These are phyloP conservation scores for Cryptococcus maquisensis DNA, from an alignment of 1,284 basidiomycete genomes.

Conservation along the genomic window DNA sequence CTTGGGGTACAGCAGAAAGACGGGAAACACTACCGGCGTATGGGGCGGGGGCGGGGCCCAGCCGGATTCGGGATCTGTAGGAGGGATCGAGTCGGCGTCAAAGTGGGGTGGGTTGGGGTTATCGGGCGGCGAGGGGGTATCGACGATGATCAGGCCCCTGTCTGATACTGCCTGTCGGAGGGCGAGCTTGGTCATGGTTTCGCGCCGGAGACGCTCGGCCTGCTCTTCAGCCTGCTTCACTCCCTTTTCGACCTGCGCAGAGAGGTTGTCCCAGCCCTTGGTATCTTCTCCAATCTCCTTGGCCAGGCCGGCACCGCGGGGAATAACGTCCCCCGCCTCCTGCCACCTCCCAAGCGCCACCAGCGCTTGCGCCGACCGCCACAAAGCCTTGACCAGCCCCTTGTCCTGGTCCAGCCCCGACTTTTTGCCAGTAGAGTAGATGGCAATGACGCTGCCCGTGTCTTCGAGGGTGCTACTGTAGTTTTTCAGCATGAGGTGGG, in stretches of 20 bases:
- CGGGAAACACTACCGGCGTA: conserved; percentile 74
- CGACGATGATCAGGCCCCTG: conserved; percentile 37
- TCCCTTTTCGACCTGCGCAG: conserved; percentile 29
- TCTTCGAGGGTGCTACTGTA: conserved; percentile 78
- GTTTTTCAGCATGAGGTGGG: conserved; percentile 87
- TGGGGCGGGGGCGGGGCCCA: conserved; percentile 56
- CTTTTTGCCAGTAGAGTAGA: conserved; percentile 51
- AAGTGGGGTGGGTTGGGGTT: conserved; percentile 55
- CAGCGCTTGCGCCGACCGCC: conserved; percentile 72
- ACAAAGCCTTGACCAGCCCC: conserved; percentile 71
- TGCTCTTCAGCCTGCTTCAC: conserved; percentile 26
- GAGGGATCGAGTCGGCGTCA: conserved; percentile 42
- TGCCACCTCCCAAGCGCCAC: conserved; percentile 65
- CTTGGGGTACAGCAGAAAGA: conserved; percentile 90
- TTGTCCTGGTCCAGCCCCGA: conserved; percentile 5
- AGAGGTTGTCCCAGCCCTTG: conserved; percentile 21
- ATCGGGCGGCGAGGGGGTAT: conserved; percentile 53
- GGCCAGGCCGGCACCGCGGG: conserved; percentile 47
- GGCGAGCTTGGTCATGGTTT: conserved; percentile 28
- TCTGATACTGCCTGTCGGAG: conserved; percentile 29
- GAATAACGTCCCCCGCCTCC: conserved; percentile 76
- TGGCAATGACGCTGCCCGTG: conserved; percentile 65
- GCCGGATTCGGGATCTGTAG: conserved; percentile 43
- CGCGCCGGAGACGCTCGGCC: conserved; percentile 35
- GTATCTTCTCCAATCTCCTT: conserved; percentile 25